phyloP scores from a whole-genome alignment of 192 early-diverging fungal species.

The Rhizophagus clarus region DNA sequence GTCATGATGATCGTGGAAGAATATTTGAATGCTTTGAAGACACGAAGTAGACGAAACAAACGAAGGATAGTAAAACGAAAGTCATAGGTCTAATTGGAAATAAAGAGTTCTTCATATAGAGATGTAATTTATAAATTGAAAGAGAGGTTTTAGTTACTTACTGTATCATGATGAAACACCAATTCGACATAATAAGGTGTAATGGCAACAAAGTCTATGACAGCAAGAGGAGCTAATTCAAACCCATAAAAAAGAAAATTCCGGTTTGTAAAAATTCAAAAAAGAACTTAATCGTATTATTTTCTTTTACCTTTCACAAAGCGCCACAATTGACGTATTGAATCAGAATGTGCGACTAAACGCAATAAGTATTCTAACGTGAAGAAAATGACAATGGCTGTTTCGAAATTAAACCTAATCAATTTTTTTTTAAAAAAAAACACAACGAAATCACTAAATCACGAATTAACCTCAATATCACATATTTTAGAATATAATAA shows the following conservation, averaged over 20 bases:
- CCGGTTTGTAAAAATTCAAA: background rate
- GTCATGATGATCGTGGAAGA: conserved; percentile 80
- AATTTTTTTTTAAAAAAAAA: background rate
- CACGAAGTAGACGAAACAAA: conserved; percentile 72
- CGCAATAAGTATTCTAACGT: conserved; percentile 74
- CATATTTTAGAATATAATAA: background rate
- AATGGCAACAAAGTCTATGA: conserved; percentile 78
- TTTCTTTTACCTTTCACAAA: conserved; percentile 52
- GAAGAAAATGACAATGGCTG: conserved; percentile 71
- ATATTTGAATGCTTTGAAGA: conserved; percentile 83
- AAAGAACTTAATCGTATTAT: background rate
- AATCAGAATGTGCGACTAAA: conserved; percentile 72
- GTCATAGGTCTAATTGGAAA: conserved; percentile 58
- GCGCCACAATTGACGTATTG: conserved; percentile 58
- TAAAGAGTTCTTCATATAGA: background rate
- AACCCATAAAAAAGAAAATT: conserved; percentile 36
- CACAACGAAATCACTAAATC: background rate
- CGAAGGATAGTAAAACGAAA: conserved; percentile 84
- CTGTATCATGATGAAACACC: conserved; percentile 62
- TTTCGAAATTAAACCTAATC: conserved; percentile 67
- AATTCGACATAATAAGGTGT: conserved; percentile 82
- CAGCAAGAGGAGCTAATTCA: conserved; percentile 56
- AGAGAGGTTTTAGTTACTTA: conserved; percentile 30
- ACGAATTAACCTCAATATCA: conserved; percentile 23
- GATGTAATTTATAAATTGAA: background rate